These are phyloP conservation scores for Barnettozyma siamensis DNA, from an alignment of 805 yeast genomes.

Conservation along the genomic window DNA sequence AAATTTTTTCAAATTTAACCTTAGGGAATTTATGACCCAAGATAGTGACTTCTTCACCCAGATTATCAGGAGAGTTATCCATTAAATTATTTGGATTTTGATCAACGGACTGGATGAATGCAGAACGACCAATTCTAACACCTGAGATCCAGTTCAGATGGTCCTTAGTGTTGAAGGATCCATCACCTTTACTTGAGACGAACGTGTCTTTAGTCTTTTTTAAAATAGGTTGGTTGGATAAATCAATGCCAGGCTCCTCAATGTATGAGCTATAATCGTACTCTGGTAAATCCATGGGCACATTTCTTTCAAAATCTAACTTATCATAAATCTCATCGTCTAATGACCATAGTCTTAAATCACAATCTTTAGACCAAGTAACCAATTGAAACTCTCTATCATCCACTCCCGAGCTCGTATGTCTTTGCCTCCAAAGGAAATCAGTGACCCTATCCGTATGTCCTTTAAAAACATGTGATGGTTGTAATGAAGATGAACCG, in stretches of 20 bases:
- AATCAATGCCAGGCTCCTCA: conserved; percentile 41
- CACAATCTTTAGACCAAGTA: conserved; percentile 91
- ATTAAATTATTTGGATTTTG: conserved; percentile 31
- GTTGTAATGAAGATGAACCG: conserved; percentile 36
- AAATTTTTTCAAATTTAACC: conserved; percentile 77
- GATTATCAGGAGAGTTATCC: conserved; percentile 46
- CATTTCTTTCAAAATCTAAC: conserved; percentile 37
- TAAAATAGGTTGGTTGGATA: conserved; percentile 27
- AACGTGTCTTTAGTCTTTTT: conserved; percentile 34
- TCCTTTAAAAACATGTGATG: conserved; percentile 63
- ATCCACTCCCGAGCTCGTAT: conserved; percentile 40
- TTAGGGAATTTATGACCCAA: conserved; percentile 89
- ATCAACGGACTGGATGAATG: conserved; percentile 23
- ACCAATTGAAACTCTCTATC: conserved; percentile 87
- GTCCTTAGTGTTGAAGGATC: conserved; percentile 38
- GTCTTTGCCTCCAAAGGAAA: conserved; percentile 77
- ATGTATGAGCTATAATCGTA: conserved; percentile 45
- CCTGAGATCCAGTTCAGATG: conserved; percentile 93
- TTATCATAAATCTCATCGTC: conserved; percentile 42
- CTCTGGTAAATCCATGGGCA: conserved; percentile 31
- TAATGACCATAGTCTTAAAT: conserved; percentile 76
- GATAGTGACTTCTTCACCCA: conserved; percentile 87
- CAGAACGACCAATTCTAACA: conserved; percentile 50
- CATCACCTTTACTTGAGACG: conserved; percentile 34
- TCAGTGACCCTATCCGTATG: conserved; percentile 84